These are phyloP conservation scores for Cylindrodendrum hubeiense DNA, from an alignment of 2,329 filamentous ascomycete genomes.

Conservation along the genomic window DNA sequence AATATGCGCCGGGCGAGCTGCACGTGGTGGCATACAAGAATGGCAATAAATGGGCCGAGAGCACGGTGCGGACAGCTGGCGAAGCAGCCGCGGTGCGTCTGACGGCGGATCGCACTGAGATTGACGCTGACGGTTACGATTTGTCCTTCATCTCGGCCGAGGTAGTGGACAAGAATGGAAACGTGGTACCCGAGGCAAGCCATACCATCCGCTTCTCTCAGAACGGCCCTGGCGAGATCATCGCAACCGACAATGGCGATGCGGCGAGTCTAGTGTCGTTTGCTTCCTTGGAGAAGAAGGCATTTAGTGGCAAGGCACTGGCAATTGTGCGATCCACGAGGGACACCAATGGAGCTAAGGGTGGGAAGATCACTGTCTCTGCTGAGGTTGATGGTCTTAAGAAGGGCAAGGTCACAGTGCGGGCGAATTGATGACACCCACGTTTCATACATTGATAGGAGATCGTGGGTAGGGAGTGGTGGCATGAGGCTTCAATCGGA, in stretches of 20 bases:
- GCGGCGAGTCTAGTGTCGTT: slow-evolving; percentile 17
- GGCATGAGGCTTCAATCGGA: no score
- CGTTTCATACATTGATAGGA: no score
- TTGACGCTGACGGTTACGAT: slow-evolving; percentile 58
- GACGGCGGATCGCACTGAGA: slow-evolving; percentile 41
- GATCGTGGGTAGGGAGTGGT: no score
- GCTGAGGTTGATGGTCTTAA: no score
- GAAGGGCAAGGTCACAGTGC: no score
- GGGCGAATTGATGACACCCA: no score
- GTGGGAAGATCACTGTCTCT: no score
- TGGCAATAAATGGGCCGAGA: slow-evolving; percentile 60
- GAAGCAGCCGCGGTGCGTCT: neutral
- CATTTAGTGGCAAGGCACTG: slow-evolving; percentile 15
- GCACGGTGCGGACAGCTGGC: slow-evolving; percentile 56
- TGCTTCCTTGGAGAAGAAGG: slow-evolving; percentile 8
- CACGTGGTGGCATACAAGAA: slow-evolving; percentile 61
- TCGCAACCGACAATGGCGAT: slow-evolving; percentile 23
- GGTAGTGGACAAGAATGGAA: slow-evolving; percentile 58
- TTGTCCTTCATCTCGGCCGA: slow-evolving; percentile 60
- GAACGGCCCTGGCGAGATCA: slow-evolving; percentile 14
- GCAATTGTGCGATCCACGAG: slow-evolving; percentile 12
- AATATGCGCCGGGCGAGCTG: slow-evolving; percentile 61
- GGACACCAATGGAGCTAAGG: no score
- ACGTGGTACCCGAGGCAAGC: slow-evolving; percentile 57
- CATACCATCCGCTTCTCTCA: slow-evolving; percentile 37